These are phyloP conservation scores for Candida bentonensis DNA, from an alignment of 805 yeast species.

Conservation along the genomic window DNA sequence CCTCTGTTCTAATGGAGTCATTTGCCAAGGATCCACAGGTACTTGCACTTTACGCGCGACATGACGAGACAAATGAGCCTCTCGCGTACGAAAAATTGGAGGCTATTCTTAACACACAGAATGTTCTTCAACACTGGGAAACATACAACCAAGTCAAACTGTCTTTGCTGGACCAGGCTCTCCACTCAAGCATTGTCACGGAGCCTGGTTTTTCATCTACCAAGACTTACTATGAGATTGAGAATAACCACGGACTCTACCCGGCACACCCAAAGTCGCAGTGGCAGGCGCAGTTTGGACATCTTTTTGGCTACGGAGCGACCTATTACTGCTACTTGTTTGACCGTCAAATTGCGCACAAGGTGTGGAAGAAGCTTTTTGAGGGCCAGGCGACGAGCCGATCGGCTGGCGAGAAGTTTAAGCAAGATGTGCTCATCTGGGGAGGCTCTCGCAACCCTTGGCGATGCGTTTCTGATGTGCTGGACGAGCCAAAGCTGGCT, in stretches of 20 bases:
- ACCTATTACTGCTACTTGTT: slow-evolving; percentile 83
- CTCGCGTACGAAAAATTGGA: slow-evolving; percentile 38
- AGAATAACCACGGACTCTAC: slow-evolving; percentile 42
- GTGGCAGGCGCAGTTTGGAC: slow-evolving; percentile 94
- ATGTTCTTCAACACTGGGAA: slow-evolving; percentile 52
- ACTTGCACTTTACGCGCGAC: slow-evolving; percentile 55
- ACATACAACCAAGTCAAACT: slow-evolving; percentile 76
- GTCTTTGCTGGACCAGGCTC: slow-evolving; percentile 74
- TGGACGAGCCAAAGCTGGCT: slow-evolving; percentile 46
- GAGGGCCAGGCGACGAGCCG: slow-evolving; percentile 53
- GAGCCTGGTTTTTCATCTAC: slow-evolving; percentile 38
- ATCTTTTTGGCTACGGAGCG: slow-evolving; percentile 84
- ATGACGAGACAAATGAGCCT: slow-evolving; percentile 50
- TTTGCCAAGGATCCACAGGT: slow-evolving; percentile 78
- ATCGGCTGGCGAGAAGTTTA: slow-evolving; percentile 63
- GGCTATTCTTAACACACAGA: slow-evolving; percentile 36
- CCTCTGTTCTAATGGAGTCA: slow-evolving; percentile 91
- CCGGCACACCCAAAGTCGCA: slow-evolving; percentile 47
- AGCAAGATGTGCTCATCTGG: slow-evolving; percentile 63
- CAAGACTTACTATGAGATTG: slow-evolving; percentile 51
- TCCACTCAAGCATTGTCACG: slow-evolving; percentile 36
- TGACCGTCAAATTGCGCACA: slow-evolving; percentile 85
- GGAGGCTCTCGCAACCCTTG: slow-evolving; percentile 91
- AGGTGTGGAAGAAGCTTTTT: slow-evolving; percentile 68
- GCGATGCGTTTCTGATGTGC: slow-evolving; percentile 66